These are phyloP conservation scores for Ceriops tagal DNA, from an alignment of 345 rosid species.

Conservation along the genomic window DNA sequence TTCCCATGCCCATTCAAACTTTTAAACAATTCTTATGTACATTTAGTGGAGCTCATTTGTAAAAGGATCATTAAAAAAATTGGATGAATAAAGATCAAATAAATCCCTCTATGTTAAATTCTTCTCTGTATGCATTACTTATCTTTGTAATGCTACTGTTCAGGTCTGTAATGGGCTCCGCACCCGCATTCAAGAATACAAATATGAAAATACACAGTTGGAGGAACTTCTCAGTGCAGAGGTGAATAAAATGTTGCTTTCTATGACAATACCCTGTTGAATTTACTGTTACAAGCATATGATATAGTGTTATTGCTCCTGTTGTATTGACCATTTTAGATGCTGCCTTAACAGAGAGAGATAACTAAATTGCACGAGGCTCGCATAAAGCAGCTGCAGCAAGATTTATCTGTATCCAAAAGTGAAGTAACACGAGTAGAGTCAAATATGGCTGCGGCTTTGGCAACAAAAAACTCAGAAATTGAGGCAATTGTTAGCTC, in stretches of 20 bases:
- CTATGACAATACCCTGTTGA: conserved; percentile 15
- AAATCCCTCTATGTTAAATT: no score
- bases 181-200: conserved; percentile 45
- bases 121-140: background rate
- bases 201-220: conserved; percentile 93
- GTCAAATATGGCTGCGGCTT: conserved; percentile 76
- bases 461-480: conserved; percentile 89
- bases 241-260: conserved; percentile 39
- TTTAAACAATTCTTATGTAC: no score
- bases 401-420: conserved; percentile 71
- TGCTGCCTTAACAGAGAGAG: conserved; percentile 68
- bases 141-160: conserved; percentile 10
- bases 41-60: no score
- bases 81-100: no score
- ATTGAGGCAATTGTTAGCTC: conserved; percentile 77
- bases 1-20: background rate
- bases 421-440: conserved; percentile 77
- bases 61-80: no score
- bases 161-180: conserved; percentile 86
- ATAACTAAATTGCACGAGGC: conserved; percentile 86
- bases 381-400: conserved; percentile 74
- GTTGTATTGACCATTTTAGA: conserved; percentile 19
- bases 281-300: conserved; percentile 2
- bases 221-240: conserved; percentile 97
- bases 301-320: conserved; percentile 10